Base-by-base conservation (phyloP, 164 flowering plant species). In the Vitis cinerea region DNA sequence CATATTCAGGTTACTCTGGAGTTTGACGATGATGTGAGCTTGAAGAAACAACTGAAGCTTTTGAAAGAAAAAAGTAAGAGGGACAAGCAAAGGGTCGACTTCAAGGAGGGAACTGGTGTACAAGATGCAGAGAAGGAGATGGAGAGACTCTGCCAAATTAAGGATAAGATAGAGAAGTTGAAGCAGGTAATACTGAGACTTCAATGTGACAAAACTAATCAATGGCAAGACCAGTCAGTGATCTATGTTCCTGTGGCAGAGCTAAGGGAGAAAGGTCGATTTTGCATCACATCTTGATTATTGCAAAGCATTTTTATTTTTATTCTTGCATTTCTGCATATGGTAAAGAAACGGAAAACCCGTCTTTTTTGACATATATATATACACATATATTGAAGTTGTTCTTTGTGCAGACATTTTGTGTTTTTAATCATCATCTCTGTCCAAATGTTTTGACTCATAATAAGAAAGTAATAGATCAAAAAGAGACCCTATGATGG, bases 231-330 rank as follows among this genome's bases (percentile, higher is more conserved):
- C 67, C 78, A 31, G 10, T 61, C 66, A 68, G 82, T 88, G 14
- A 68, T 86, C 16, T 87, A 78, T 83, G 85, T 93, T 74, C 98
- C 98, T 9, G 76, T 91, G 11, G 98, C 89, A 47, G 89, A 82
- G 77, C 67, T 93, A 47, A 87, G 71, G 76, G 97, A 87, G 77
- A 93, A 86, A 67, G 44, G 58, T 29, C 83, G 82, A 85, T 55
- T 11, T 47, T 59, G 16, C 50, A 13, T 9, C 50, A 51, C 27
- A 2, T 53, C 10, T 9, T 58, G 10, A 60, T 67, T 8, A 47
- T 17, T 17, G 30, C 48, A 27, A 2, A n/a, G 8, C 49, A 15
- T 69, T 63, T 60, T 37, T 23, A 23, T 23, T 29, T 30, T 12
- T 9, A 4, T 14, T 37, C 44, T 37, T 37, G 44, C 44, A 37